These are phyloP conservation scores for Fusarium temperatum DNA, from an alignment of 2,329 filamentous ascomycete species.

Conservation along the genomic window DNA sequence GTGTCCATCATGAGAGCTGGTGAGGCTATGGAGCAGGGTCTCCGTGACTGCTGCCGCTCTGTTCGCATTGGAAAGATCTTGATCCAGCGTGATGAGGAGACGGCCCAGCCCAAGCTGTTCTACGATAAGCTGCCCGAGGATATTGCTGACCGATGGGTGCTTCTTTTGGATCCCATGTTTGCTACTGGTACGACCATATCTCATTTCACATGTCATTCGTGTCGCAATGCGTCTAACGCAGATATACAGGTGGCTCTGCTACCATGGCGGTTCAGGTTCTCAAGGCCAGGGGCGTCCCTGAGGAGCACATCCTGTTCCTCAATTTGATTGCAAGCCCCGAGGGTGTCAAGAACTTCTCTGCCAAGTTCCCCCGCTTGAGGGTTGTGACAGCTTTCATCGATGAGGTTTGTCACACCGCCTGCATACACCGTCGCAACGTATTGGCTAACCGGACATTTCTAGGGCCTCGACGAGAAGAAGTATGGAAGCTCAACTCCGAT, in stretches of 20 bases:
- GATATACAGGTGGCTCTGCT: conserved; percentile 80
- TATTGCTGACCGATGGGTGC: conserved; percentile 90
- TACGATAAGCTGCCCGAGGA: conserved; percentile 98
- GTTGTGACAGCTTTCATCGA: conserved; percentile 98
- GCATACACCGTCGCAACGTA: conserved; percentile 4
- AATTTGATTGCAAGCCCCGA: conserved; percentile 98
- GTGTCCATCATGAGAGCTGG: conserved; percentile 98
- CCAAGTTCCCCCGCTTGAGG: conserved; percentile 86
- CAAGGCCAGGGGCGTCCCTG: conserved; percentile 88
- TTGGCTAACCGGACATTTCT: conserved; percentile 28
- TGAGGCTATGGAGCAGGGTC: conserved; percentile 97
- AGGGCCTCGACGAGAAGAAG: conserved; percentile 97
- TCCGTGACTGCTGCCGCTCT: conserved; percentile 96
- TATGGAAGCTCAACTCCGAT: conserved; percentile 53
- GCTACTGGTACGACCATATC: conserved; percentile 74
- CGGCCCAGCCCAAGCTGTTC: conserved; percentile 88
- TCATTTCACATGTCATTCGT: background rate
- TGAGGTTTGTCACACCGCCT: conserved; percentile 58
- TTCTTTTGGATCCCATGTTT: conserved; percentile 98
- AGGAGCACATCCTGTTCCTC: conserved; percentile 94
- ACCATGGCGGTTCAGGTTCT: conserved; percentile 97
- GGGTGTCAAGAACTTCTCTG: conserved; percentile 87
- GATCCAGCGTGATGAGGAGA: conserved; percentile 97
- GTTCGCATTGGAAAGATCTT: conserved; percentile 98
- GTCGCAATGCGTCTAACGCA: conserved; percentile 10